These are phyloP conservation scores for Apostasia shenzhenica DNA, from an alignment of 106 monocot genomes.

Conservation along the genomic window DNA sequence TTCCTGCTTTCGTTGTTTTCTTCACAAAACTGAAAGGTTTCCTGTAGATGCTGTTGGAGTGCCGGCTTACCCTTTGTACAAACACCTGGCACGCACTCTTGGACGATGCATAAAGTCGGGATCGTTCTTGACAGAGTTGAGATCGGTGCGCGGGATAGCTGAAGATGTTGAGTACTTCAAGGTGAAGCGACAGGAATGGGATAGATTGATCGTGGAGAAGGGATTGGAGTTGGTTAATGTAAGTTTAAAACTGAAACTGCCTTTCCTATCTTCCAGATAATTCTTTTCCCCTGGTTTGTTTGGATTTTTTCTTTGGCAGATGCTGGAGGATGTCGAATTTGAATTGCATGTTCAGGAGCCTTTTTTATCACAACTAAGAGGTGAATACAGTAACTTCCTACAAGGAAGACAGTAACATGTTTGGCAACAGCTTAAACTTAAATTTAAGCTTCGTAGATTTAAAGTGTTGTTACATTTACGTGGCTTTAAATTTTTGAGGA, in stretches of 20 bases:
- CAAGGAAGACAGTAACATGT: no score
- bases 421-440: no score
- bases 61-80: slow-evolving; percentile 60
- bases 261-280: background rate
- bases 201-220: slow-evolving; percentile 27
- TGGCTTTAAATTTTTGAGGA: no score
- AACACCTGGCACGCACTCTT: slow-evolving; percentile 40
- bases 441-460: no score
- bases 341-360: slow-evolving; percentile 81
- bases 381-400: slow-evolving; percentile 12
- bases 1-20: background rate
- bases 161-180: slow-evolving; percentile 16
- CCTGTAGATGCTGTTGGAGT: slow-evolving; percentile 33
- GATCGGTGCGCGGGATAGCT: slow-evolving; percentile 7
- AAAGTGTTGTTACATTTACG: no score
- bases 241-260: slow-evolving; percentile 2
- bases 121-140: slow-evolving; percentile 7
- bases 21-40: background rate
- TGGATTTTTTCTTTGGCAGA: slow-evolving; percentile 17
- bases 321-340: slow-evolving; percentile 32
- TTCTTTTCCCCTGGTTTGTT: background rate
- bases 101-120: slow-evolving; percentile 28
- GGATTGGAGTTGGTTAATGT: slow-evolving; percentile 46
- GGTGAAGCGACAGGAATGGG: slow-evolving; percentile 38
- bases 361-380: slow-evolving; percentile 72